Base-by-base conservation (phyloP, 441 rosid species). In the Bocquillonia castaneifolia region DNA sequence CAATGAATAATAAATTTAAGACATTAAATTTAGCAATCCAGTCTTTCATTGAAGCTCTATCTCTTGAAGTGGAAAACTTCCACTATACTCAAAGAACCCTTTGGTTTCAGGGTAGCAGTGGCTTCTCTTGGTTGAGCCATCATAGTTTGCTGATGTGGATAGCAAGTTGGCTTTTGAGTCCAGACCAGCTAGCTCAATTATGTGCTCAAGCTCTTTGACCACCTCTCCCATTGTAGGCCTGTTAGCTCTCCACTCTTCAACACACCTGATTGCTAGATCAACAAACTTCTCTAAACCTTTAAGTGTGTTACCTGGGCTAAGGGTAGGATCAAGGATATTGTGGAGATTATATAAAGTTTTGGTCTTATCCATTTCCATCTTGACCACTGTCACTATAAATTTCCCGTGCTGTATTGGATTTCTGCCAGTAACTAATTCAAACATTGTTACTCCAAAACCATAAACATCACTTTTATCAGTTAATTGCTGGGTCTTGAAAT, bases 161-260 rank as follows among this genome's bases (percentile, higher is more conserved):
- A 86, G 83, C 2, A 88, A 83, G 32, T 83, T 84, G 0, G 76
- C 77, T 39, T 82, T 85, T 2, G 86, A 88, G 53, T 85, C 82
- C 70, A 85, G 23, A 1, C 92, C 87, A 1, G 84, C 84, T 10
- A 69, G 60, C 36, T 83, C 74, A 85, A 88, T 71, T 25, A 88
- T 83, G 68, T 22, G 63, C 79, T 88, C 96, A 15, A 90, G 83
- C 80, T 79, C 94, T 70, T 88, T 88, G 51, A 84, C 86, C 32
- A 77, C 88, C 25, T 87, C 90, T 31, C 85, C 77, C 92, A 88
- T 88, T 1, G 77, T 68, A 44, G 94, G 97, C 71, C 92, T 72
- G 20, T 80, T 79, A 3, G 51, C 69, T 48, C 86, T 84, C 5
- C 80, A 74, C 56, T 82, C 91, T 34, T 81, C 83, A 17, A 86